Base-by-base conservation (phyloP, 805 yeast genomes). In the Cyberlindnera suaveolens region DNA sequence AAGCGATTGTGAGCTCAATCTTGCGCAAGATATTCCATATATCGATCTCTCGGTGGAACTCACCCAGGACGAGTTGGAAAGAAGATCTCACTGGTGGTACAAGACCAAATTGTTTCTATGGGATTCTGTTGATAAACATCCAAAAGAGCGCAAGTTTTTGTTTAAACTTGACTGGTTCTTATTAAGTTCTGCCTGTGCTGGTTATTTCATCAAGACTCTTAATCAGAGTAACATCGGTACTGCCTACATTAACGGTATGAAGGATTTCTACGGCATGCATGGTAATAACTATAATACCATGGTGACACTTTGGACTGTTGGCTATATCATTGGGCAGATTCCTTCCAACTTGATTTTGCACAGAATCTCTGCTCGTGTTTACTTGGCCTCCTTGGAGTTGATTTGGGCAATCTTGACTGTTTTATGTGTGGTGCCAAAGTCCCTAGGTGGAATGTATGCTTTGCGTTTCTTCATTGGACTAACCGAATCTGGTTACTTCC, bases 401-500 rank as follows among this genome's bases (percentile, higher is more conserved):
- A 39, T 61, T 7, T 74, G 79, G 79, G 63, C 70, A 1, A 16
- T 66, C 10, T 51, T 70, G 31, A 71, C 75, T 0, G 40, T 71
- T 3, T 47, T 62, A 17, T 60, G 67, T 56, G 52, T 54, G 19
- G 49, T 61, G 2, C 58, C 65, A 41, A 53, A 54, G 33, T 46
- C 53, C n/a, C 45, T 60, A 32, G 32, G 49, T 5, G 60, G 62
- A 1, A 37, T 67, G 13, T 65, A 66, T 38, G 65, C 60, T 2
- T 38, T 67, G 16, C 51, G 66, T 34, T 72, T 72, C 43, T 47
- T 70, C 20, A 50, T 71, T 31, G 80, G 78, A 0, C 53, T 75
- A n/a, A 48, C 62, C 3, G 78, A 74, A 44, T 56, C 70, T n/a
- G 78, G 77, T 0, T 72, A 64, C 46, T 73, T 72, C 54, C 78